A percentile compares a stretch with the other conserved stretches of the same genome.
These are phyloP conservation scores for Hygrocybe coccinea DNA, from an alignment of 768 basidiomycete species.

Conservation along the genomic window DNA sequence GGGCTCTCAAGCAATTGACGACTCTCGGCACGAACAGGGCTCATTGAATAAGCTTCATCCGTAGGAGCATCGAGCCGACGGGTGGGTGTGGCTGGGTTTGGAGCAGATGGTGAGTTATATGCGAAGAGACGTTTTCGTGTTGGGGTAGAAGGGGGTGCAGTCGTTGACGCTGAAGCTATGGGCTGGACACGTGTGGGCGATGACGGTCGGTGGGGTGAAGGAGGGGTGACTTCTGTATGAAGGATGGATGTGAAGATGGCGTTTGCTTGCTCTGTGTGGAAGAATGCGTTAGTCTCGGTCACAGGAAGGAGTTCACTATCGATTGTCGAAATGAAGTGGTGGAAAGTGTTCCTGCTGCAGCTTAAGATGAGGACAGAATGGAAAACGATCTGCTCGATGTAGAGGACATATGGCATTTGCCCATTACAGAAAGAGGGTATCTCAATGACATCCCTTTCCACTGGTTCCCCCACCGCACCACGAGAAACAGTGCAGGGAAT, in stretches of 20 bases:
- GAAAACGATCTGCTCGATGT: too few relatives aligned
- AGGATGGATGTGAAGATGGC: constrained; percentile 73
- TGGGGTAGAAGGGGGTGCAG: constrained; percentile 41
- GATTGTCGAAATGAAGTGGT: too few relatives aligned
- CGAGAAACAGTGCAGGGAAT: constrained; percentile 12
- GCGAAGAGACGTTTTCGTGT: constrained; percentile 54
- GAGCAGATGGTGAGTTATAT: constrained; percentile 59
- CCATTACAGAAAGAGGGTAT: too few relatives aligned
- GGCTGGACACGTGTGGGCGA: constrained; percentile 55
- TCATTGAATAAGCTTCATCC: constrained; percentile 86
- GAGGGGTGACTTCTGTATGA: constrained; percentile 72
- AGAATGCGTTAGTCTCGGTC: neutral
- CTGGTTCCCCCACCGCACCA: too few relatives aligned
- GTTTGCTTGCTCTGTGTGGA: constrained; percentile 70
- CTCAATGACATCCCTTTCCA: too few relatives aligned
- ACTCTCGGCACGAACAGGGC: constrained; percentile 81
- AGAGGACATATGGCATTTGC: too few relatives aligned
- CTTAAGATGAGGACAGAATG: too few relatives aligned
- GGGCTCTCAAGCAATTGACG: constrained; percentile 81
- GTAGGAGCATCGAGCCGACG: constrained; percentile 73
- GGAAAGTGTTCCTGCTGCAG: too few relatives aligned
- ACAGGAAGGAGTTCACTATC: too few relatives aligned
- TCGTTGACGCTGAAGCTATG: constrained; percentile 33
- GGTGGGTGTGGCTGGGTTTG: constrained; percentile 54
- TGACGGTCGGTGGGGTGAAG: constrained; percentile 54